phyloP scores from a whole-genome alignment of 1,284 basidiomycete species.

The Pyrrhoderma noxium region DNA sequence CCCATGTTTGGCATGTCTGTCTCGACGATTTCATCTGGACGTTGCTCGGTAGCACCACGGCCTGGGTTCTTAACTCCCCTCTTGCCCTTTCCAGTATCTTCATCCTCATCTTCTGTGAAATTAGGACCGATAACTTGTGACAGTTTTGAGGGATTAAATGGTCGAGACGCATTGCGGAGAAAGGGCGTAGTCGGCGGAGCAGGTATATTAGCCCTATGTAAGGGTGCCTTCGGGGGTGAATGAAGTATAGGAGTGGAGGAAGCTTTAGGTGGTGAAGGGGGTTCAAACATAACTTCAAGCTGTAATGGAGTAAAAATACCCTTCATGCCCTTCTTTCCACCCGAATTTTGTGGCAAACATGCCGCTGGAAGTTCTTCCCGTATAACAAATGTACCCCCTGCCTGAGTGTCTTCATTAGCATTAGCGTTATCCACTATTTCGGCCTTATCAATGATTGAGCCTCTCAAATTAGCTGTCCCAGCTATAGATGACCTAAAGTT shows the following conservation, averaged over 20 bases:
- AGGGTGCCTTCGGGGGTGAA: conserved; percentile 21
- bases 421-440: conserved; percentile 24
- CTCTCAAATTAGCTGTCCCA: conserved; percentile 12
- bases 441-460: neutral
- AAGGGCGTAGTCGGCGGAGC: conserved; percentile 19
- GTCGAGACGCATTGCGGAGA: conserved; percentile 4
- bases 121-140: conserved; percentile 24
- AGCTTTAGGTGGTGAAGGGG: conserved; percentile 64
- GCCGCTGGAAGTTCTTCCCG: conserved; percentile 57
- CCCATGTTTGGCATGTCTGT: conserved; percentile 28
- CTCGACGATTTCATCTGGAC: conserved; percentile 26
- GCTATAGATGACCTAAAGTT: conserved; percentile 12
- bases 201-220: conserved; percentile 18
- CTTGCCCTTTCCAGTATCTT: neutral
- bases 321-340: conserved; percentile 58
- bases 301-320: conserved; percentile 81
- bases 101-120: conserved; percentile 11
- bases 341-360: conserved; percentile 59
- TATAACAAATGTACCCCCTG: conserved; percentile 71
- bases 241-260: too few relatives aligned
- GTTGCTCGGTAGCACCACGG: neutral
- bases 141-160: conserved; percentile 15
- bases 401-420: conserved; percentile 19
- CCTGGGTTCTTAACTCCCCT: neutral
- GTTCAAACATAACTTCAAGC: conserved; percentile 86